Base-by-base conservation (phyloP, 306 rosid genomes). In the Rosa chinensis region DNA sequence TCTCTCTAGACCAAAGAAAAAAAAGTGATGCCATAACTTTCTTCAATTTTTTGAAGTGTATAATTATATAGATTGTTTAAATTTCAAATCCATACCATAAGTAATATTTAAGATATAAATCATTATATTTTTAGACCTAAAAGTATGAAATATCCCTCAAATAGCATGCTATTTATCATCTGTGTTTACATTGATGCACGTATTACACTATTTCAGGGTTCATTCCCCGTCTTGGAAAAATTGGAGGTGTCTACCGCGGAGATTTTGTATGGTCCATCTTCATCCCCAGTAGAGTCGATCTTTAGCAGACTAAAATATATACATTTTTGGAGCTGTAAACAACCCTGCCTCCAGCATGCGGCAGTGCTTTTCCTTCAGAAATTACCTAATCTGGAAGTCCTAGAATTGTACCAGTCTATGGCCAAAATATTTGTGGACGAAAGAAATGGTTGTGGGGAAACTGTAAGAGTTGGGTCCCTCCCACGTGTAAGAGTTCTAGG, bases 371-470 rank as follows among this genome's bases (percentile, higher is more conserved):
- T 42, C 73, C 1, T 68, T 10, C 18, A 68, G 52, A 66, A 66
- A 17, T 66, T 66, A 8, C 28, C 17, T 18, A 18, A 8, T 66
- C 16, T 40, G 42, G 72, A 67, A 67, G 0, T 0, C 0, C 45
- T 64, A 6, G 0, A 0, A 10, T 0, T 62, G 18, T 0, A 0
- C 0, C 0, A 1, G 32, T 5, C 0, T 28, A 14, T 18, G 2
- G 1, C 44, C 44, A 6, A 64, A 18, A 39, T 67, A 67, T 18
- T 40, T 67, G 72, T 3, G 18, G 17, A 11, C 1, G 67, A 62
- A 4, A 37, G 67, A 28, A 64, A 12, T 32, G 6, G 23, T 17
- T 13, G 25, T 5, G 10, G 35, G 37, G 52, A 68, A 42, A 68
- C 1, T 39, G 6, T 8, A 4, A 16, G 16, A 68, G 52, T 10